phyloP scores from a whole-genome alignment of 176 grass and related monocot genomes.

The Triticum turgidum region DNA sequence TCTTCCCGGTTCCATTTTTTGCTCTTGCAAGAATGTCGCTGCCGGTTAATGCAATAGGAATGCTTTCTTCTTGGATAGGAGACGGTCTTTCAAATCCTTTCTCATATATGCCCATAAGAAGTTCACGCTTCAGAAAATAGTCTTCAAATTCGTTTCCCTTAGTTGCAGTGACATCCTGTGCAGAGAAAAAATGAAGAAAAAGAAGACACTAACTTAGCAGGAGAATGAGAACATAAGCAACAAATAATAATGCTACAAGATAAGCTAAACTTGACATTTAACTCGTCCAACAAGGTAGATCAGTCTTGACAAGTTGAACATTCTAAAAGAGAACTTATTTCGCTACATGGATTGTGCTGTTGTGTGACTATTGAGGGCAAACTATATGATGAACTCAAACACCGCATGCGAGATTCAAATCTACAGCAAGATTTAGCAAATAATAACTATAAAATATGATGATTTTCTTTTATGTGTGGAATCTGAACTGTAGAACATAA shows the following conservation, averaged over 20 bases:
- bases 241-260: not conserved
- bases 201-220: not conserved
- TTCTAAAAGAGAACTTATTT: not conserved
- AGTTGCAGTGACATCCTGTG: slow-evolving; percentile 89
- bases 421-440: not conserved
- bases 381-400: slow-evolving; percentile 14
- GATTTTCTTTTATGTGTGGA: not conserved
- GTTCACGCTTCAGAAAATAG: slow-evolving; percentile 95
- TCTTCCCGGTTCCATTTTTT: slow-evolving; percentile 95
- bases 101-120: slow-evolving; percentile 98
- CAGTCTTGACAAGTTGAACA: not conserved
- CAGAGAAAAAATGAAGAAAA: not conserved
- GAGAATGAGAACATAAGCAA: not conserved
- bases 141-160: slow-evolving; percentile 99
- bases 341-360: not conserved
- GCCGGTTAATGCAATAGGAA: slow-evolving; percentile 94
- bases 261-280: not conserved
- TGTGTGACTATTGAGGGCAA: not conserved
- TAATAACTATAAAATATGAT: not conserved
- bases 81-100: slow-evolving; percentile 94
- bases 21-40: slow-evolving; percentile 97
- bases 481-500: not conserved
- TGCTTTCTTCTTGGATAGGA: slow-evolving; percentile 98
- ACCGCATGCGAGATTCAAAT: not conserved
- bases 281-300: not conserved